Evolutionary conservation across 805 yeast genomes (phyloP), one percentile per base, ranked within the genome.

Genomic region (Lipomyces mesembrius): DNA sequence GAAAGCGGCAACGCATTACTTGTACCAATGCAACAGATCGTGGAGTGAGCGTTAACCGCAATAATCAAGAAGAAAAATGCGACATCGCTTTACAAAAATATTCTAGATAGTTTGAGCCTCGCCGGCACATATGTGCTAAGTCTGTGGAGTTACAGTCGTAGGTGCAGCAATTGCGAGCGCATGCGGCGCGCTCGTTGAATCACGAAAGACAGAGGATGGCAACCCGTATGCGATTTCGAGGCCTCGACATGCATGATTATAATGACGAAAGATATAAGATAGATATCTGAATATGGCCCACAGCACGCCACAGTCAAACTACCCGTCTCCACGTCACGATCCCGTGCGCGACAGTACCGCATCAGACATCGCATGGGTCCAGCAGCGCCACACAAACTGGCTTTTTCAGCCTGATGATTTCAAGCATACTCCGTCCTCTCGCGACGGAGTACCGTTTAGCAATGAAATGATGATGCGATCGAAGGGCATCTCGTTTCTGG

Each of bases 401-500:
- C 35, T 64, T 25, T 73, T 69, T 43, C 39, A 57, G 12, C 34
- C 53, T 14, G 65, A 53, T 14, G 74, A 73, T 32, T 52, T 73
- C 29, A 54, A 34, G 11, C 37, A 29, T 6, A 81, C 84, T 2
- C 80, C 84, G 0, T 71, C 83, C 46, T 69, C 68, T 8, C 68
- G 61, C 14, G 81, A 76, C n/a, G 77, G 78, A 17, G 71, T 84
- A 8, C 49, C 76, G 0, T 77, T 74, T 46, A 72, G 75, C 2
- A 80, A 78, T 3, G 88, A 85, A 74, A 72, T 80, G 29, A 72
- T 74, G 32, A 77, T 77, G 70, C 78, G 87, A 57, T 77, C 81
- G 57, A 85, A 84, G 69, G 88, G 87, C 9, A 80, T 80, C 8
- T 77, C 79, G 29, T 84, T 83, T 71, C 76, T 85, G 54, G 80